These are phyloP conservation scores for Cryptococcus neoformans DNA, from an alignment of 1,284 basidiomycete genomes.

Conservation along the genomic window DNA sequence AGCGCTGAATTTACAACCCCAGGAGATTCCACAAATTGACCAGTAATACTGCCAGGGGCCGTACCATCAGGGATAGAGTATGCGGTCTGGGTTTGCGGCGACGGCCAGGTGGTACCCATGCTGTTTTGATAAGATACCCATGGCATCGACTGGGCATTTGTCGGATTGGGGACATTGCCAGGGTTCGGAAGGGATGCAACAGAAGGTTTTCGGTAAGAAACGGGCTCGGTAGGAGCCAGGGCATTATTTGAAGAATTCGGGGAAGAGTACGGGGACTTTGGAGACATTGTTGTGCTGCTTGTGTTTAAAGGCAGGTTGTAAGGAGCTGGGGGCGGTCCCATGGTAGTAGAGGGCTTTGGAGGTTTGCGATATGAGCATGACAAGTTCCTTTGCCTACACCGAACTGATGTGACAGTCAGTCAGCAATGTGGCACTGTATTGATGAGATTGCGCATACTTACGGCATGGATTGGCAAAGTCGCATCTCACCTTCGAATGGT, in stretches of 20 bases:
- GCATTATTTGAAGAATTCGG: slow-evolving; percentile 3
- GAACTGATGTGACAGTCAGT: slow-evolving; percentile 54
- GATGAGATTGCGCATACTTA: slow-evolving; percentile 29
- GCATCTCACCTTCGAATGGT: slow-evolving; percentile 72
- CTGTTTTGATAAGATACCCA: slow-evolving; percentile 5
- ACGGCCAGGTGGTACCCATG: background rate
- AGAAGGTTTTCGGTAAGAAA: slow-evolving; percentile 9
- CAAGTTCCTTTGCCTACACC: slow-evolving; percentile 69
- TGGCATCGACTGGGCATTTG: background rate
- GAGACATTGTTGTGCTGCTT: no score
- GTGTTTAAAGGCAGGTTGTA: no score
- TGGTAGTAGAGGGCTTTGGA: slow-evolving; percentile 10
- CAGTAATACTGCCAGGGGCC: slow-evolving; percentile 9
- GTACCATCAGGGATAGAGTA: slow-evolving; percentile 1
- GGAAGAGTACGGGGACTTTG: no score
- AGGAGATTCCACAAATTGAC: slow-evolving; percentile 4
- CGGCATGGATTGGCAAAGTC: slow-evolving; percentile 76
- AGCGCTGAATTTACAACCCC: background rate
- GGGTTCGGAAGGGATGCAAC: slow-evolving; percentile 11
- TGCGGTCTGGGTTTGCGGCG: background rate
- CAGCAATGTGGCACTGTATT: background rate
- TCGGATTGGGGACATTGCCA: background rate
- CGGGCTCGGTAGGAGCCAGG: slow-evolving; percentile 3
- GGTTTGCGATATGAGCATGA: slow-evolving; percentile 82
- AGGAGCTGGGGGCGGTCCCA: background rate